phyloP scores from a whole-genome alignment of 345 rosid genomes.

The Mallotus nudiflorus region DNA sequence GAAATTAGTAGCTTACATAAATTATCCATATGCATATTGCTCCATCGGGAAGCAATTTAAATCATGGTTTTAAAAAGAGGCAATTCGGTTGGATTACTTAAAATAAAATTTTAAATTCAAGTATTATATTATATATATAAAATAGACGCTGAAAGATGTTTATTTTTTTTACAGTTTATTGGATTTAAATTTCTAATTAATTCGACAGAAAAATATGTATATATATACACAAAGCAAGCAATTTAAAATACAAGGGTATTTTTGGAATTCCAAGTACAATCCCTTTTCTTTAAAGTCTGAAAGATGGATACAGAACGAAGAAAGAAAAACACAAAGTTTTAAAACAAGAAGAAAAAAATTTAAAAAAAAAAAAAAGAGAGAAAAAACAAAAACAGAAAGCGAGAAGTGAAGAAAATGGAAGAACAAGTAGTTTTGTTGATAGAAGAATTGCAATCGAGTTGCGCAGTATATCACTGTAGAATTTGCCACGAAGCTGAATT shows the following conservation, averaged over 20 bases:
- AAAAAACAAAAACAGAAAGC: no score
- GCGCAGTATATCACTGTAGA: conserved; percentile 52
- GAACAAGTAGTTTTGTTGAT: conserved; percentile 53
- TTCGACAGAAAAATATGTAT: no score
- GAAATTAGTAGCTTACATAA: no score
- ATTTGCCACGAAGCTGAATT: conserved; percentile 86
- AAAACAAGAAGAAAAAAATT: conserved; percentile 6
- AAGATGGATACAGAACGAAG: background rate
- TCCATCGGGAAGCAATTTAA: no score
- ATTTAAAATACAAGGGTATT: conserved; percentile 24
- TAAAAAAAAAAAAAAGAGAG: conserved; percentile 7
- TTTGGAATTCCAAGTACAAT: conserved; percentile 20
- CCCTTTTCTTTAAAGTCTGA: conserved; percentile 18
- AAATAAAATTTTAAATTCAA: no score
- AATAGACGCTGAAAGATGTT: no score
- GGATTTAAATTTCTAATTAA: no score
- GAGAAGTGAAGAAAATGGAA: conserved; percentile 41
- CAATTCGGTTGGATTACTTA: no score
- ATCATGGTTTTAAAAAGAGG: no score
- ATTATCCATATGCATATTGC: no score
- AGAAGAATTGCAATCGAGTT: conserved; percentile 43
- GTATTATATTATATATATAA: no score
- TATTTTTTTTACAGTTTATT: no score
- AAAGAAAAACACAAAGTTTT: conserved; percentile 4
- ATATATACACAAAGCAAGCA: background rate